A percentile compares a stretch with the other conserved stretches of the same genome.
These are phyloP conservation scores for Fusarium floridanum DNA, from an alignment of 2,329 filamentous ascomycete genomes.

Conservation along the genomic window DNA sequence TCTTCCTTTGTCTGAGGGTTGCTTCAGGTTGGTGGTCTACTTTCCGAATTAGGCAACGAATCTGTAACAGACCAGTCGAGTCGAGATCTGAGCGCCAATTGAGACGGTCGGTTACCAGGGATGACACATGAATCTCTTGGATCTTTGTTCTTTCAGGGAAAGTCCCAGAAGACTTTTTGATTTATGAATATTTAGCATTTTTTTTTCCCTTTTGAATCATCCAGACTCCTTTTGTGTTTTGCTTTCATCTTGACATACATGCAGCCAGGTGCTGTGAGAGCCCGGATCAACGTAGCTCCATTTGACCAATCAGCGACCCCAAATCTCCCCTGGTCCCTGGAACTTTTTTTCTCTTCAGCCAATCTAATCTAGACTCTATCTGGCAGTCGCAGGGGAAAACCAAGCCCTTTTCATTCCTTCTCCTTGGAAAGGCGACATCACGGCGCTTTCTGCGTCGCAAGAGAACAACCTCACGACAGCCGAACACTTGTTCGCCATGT, in stretches of 20 bases:
- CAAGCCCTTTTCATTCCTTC: constrained; percentile 27
- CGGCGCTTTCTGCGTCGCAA: constrained; percentile 38
- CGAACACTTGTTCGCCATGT: constrained; percentile 41
- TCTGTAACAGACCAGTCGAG: constrained; percentile 27
- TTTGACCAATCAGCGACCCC: constrained; percentile 38
- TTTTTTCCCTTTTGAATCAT: neutral
- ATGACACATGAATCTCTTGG: neutral
- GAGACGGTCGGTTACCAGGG: constrained; percentile 36
- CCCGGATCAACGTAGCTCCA: constrained; percentile 46
- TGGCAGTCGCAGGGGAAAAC: constrained; percentile 14
- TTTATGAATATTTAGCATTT: neutral
- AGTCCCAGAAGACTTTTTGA: neutral
- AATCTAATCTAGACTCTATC: neutral
- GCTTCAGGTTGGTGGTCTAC: constrained; percentile 21
- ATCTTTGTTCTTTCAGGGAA: neutral
- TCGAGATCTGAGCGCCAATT: constrained; percentile 35
- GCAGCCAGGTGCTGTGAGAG: neutral
- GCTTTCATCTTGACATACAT: neutral
- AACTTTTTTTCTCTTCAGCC: constrained; percentile 44
- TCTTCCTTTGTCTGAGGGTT: constrained; percentile 14
- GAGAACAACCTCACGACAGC: constrained; percentile 15
- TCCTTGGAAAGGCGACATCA: constrained; percentile 17
- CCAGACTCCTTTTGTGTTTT: neutral
- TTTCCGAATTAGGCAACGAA: constrained; percentile 32
- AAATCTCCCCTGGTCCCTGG: constrained; percentile 15